Percentiles rank a stretch among this genome's conserved stretches.
These are phyloP conservation scores for Dactylorhiza incarnata DNA, from an alignment of 106 monocot species.

Conservation along the genomic window DNA sequence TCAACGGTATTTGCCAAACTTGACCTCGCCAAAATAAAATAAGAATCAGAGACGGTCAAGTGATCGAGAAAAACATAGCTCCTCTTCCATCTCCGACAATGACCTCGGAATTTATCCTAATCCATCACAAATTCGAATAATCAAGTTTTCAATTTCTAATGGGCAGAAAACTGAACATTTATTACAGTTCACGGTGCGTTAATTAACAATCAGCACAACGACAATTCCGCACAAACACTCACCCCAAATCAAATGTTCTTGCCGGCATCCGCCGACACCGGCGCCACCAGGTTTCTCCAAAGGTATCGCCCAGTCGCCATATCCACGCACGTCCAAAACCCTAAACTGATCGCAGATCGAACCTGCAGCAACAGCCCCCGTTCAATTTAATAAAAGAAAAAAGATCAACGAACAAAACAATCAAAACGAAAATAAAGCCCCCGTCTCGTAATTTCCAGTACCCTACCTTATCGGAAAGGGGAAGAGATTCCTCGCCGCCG, in stretches of 20 bases:
- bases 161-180: background rate
- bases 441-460: background rate
- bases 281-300: slow-evolving; percentile 56
- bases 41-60: too few species aligned
- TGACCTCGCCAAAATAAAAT: too few species aligned
- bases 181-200: background rate
- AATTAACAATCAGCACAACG: background rate
- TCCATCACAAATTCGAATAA: background rate
- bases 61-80: background rate
- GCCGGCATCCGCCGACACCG: background rate
- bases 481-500: slow-evolving; percentile 9
- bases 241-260: slow-evolving; percentile 18
- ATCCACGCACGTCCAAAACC: slow-evolving; percentile 82
- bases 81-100: background rate
- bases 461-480: slow-evolving; percentile 29
- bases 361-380: slow-evolving; percentile 16
- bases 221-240: background rate
- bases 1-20: too few species aligned
- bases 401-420: background rate
- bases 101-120: background rate
- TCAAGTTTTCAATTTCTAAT: background rate
- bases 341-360: slow-evolving; percentile 28
- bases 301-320: slow-evolving; percentile 87
- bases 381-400: background rate
- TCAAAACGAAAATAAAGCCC: background rate